Percentiles rank a stretch among this genome's conserved stretches.
Evolutionary conservation across 495 filamentous ascomycete genomes (phyloP).

Genomic region (Podospora comata): DNA sequence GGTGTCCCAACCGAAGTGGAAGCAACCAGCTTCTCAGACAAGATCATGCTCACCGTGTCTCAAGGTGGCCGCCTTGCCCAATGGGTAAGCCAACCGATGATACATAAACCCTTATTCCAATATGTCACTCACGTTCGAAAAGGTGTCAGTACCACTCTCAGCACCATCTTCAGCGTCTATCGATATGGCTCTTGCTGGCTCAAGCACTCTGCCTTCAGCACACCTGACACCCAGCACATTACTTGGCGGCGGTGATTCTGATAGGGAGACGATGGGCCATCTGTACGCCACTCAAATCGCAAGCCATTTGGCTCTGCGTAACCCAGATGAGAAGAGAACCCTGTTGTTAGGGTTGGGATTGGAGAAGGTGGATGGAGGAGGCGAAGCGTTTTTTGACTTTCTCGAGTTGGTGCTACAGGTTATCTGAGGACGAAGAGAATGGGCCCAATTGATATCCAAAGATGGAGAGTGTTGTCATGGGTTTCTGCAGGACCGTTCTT

Average conservation of each 20-base stretch:
- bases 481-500: neutral
- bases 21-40: slow-evolving; percentile 76
- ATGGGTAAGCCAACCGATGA: slow-evolving; percentile 62
- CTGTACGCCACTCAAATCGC: slow-evolving; percentile 86
- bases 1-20: slow-evolving; percentile 69
- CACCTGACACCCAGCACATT: slow-evolving; percentile 85
- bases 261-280: slow-evolving; percentile 80
- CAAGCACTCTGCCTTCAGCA: slow-evolving; percentile 66
- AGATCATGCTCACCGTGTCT: slow-evolving; percentile 85
- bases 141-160: slow-evolving; percentile 87
- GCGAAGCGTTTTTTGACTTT: slow-evolving; percentile 77
- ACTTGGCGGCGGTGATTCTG: slow-evolving; percentile 75
- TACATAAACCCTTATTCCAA: neutral
- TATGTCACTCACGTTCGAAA: slow-evolving; percentile 8
- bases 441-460: neutral
- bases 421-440: slow-evolving; percentile 28
- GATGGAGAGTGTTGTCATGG: neutral
- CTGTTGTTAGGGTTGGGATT: slow-evolving; percentile 82
- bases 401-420: slow-evolving; percentile 72
- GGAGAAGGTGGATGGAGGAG: slow-evolving; percentile 55
- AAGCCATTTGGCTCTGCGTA: slow-evolving; percentile 65
- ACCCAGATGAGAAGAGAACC: slow-evolving; percentile 73
- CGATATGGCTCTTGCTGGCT: slow-evolving; percentile 51
- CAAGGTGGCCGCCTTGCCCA: slow-evolving; percentile 84
- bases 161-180: slow-evolving; percentile 58